Evolutionary conservation across 192 early-diverging fungal species (phyloP), one percentile per base, ranked within the genome.

Genomic region (Spizellomyces sp.): DNA sequence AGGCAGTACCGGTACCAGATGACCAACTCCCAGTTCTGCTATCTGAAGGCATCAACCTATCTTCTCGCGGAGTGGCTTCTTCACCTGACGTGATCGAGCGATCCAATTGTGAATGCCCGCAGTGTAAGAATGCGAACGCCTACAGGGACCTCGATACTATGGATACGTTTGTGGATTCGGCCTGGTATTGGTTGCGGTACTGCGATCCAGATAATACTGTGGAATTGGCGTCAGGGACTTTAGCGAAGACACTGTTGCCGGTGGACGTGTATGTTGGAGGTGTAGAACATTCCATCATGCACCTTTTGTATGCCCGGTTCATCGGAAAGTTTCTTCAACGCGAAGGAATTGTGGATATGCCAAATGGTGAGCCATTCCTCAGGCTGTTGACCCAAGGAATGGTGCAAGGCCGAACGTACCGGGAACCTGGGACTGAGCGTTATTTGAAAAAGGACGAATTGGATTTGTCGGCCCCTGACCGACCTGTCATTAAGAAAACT

Each of bases 141-240:
- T 80, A 80, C 62, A 84, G 92, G 44, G 96, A 96, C 48, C 89
- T 90, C 12, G 96, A 98, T 65, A 96, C 96, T 4, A 95, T 98
- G 88, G 96, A 98, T 72, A 98, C 96, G 4, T 98, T 98, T 86
- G 91, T 98, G 8, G 96, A 98, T 72, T 96, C 94, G 5, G 92
- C 96, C 0, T 98, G 95, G 95, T 98, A 98, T 70, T 98, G 90
- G 84, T 79, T 98, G 74, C 83, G 96, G 56, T 95, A 85, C 69
- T 70, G 88, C 0, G 95, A 96, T 70, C 82, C 94, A 2, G 75
- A 90, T 12, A 96, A 56, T 44, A 17, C 55, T 4, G 48, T 45
- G n/a, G 55, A 19, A 6, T 66, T 82, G 27, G 70, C 61, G 17
- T 66, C 69, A 36, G 71, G 70, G 4, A 9, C 19, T 6, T 12